Evolutionary conservation across 495 filamentous ascomycete genomes (phyloP).

Genomic region (Pseudomonodictys pantanalensis): DNA sequence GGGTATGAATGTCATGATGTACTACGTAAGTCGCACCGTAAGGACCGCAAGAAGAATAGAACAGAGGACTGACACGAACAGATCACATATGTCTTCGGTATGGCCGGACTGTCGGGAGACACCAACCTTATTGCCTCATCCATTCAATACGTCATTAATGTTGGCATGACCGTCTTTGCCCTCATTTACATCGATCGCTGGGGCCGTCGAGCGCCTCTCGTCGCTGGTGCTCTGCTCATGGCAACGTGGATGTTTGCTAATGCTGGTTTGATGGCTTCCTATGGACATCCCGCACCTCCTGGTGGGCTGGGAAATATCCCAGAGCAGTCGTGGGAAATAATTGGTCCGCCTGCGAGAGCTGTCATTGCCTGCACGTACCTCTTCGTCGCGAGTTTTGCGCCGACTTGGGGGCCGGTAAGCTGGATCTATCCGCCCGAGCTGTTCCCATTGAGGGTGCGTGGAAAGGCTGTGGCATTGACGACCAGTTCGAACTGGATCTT

Average conservation of each 20-base stretch:
- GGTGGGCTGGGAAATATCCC: constrained; percentile 32
- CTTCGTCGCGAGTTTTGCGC: constrained; percentile 50
- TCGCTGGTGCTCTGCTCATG: constrained; percentile 67
- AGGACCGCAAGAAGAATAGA: not conserved
- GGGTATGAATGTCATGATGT: constrained; percentile 87
- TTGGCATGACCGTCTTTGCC: constrained; percentile 48
- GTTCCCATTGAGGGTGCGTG: constrained; percentile 68
- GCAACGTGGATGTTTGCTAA: constrained; percentile 66
- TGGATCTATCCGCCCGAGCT: constrained; percentile 79
- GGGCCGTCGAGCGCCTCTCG: constrained; percentile 61
- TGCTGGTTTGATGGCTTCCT: constrained; percentile 60
- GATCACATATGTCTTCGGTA: constrained; percentile 43
- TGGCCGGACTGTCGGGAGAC: constrained; percentile 36
- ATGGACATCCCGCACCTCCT: constrained; percentile 39
- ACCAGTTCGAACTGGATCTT: constrained; percentile 75
- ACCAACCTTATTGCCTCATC: constrained; percentile 62
- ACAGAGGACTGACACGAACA: constrained; percentile 22
- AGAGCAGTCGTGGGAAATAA: constrained; percentile 35
- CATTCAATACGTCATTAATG: constrained; percentile 74
- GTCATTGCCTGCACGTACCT: constrained; percentile 46
- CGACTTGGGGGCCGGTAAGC: constrained; percentile 59
- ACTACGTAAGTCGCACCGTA: constrained; percentile 32
- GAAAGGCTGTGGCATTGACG: constrained; percentile 67
- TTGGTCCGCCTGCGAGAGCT: constrained; percentile 36
- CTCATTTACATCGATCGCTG: constrained; percentile 55